These are phyloP conservation scores for Actinomucor elegans DNA, from an alignment of 371 early-diverging fungal genomes.

Conservation along the genomic window DNA sequence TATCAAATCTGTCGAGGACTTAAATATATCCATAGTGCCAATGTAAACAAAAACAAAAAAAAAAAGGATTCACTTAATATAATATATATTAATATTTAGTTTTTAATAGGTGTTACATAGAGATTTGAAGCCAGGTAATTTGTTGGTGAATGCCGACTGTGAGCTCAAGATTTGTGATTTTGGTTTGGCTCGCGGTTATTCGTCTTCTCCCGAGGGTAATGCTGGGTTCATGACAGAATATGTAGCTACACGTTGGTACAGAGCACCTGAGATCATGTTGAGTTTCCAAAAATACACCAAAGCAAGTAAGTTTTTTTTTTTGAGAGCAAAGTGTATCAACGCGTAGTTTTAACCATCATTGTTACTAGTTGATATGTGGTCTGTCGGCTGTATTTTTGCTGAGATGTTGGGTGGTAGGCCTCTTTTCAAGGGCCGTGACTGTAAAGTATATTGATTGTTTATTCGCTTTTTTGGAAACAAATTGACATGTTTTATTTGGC, in stretches of 20 bases:
- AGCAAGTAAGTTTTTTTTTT: constrained; percentile 71
- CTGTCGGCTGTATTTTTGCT: constrained; percentile 98
- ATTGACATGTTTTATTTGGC: background rate
- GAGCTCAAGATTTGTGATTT: constrained; percentile 96
- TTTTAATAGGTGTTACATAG: constrained; percentile 73
- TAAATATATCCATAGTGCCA: constrained; percentile 98
- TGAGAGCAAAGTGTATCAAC: background rate
- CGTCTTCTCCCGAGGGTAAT: constrained; percentile 76
- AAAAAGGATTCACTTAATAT: background rate
- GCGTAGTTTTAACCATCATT: too few relatives aligned
- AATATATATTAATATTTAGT: too few relatives aligned
- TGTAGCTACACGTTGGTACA: constrained; percentile 98
- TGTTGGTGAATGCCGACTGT: constrained; percentile 98
- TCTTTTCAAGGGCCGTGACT: constrained; percentile 90
- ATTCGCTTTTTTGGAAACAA: too few relatives aligned
- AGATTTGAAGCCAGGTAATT: constrained; percentile 96
- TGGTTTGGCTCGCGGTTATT: constrained; percentile 93
- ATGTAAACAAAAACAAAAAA: constrained; percentile 57
- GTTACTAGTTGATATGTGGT: constrained; percentile 93
- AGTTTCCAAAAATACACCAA: constrained; percentile 93
- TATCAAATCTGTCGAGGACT: constrained; percentile 97
- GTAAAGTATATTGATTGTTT: constrained; percentile 39
- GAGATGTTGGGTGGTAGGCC: constrained; percentile 92
- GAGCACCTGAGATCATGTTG: constrained; percentile 98
- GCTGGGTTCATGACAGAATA: constrained; percentile 96